These are phyloP conservation scores for Ehretia macrophylla DNA, from an alignment of 257 asterid species.

Conservation along the genomic window DNA sequence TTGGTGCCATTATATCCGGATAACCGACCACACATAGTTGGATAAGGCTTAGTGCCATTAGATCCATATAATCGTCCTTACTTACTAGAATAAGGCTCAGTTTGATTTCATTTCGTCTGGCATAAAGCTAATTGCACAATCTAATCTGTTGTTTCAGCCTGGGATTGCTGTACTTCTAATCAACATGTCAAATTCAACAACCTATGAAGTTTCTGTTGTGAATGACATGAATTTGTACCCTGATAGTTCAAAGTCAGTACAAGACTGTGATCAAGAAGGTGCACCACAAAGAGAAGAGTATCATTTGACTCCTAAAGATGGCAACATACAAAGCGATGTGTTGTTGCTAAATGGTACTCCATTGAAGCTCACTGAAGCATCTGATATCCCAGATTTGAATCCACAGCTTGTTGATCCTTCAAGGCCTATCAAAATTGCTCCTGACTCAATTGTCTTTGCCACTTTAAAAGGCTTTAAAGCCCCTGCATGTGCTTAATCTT, in stretches of 20 bases:
- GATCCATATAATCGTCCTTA: too few relatives aligned
- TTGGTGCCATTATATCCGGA: too few relatives aligned
- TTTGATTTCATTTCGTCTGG: too few relatives aligned
- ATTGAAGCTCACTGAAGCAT: slow-evolving; percentile 49
- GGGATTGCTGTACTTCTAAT: slow-evolving; percentile 53
- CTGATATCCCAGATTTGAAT: slow-evolving; percentile 50
- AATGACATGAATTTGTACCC: slow-evolving; percentile 26
- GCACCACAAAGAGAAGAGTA: slow-evolving; percentile 55
- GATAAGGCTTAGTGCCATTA: too few relatives aligned
- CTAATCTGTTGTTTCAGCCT: slow-evolving; percentile 23
- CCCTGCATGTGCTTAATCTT: slow-evolving; percentile 49
- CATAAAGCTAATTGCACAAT: too few relatives aligned
- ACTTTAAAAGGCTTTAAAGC: slow-evolving; percentile 53
- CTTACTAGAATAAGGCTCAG: too few relatives aligned
- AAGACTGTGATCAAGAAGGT: background rate
- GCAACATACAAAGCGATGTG: slow-evolving; percentile 59
- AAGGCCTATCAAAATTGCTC: slow-evolving; percentile 37
- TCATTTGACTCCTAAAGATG: slow-evolving; percentile 68
- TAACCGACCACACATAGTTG: too few relatives aligned
- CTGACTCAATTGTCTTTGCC: slow-evolving; percentile 62
- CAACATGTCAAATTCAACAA: slow-evolving; percentile 74
- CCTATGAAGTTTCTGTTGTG: slow-evolving; percentile 33
- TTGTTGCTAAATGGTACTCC: slow-evolving; percentile 60
- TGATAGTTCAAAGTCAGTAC: background rate
- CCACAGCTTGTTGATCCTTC: slow-evolving; percentile 43